Evolutionary conservation across 2,329 filamentous ascomycete species (phyloP), one percentile per base, ranked within the genome.

Genomic region (Incumbomyces delicatus): DNA sequence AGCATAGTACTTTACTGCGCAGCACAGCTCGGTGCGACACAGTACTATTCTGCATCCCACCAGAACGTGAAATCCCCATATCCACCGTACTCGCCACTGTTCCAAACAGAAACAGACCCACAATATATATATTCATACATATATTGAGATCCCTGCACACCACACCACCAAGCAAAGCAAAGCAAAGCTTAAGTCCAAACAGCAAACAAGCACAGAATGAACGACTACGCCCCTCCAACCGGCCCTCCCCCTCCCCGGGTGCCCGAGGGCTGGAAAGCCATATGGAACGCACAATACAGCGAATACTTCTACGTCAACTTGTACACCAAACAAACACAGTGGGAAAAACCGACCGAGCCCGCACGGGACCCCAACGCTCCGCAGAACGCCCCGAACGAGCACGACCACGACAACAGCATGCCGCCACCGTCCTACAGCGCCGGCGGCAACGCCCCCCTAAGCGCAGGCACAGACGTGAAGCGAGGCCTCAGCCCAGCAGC

Each of bases 291-390:
- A 0, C 81, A 92, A 60, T 95, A 95, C 71, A 83, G 83, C 60
- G 83, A 92, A 75, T 95, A 86, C 82, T 95, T 92, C 76, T 95
- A 85, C 69, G 85, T 95, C 50, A 92, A 95, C 69, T 78, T 85
- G 51, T 78, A 81, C 65, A 95, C 88, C 54, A 92, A 92, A 60
- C 76, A 84, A 61, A 94, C 89, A 4, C 85, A 90, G 74, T 95
- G 89, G 89, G 85, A 94, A 3, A 83, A 79, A 56, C 88, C 88
- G 14, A 86, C 80, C 32, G 74, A 74, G 44, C 81, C 85, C 36
- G 79, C 80, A 44, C 76, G 77, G 54, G 72, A 76, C 13, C 65
- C 73, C 6, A 64, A 65, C 46, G 36, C n/a, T n/a, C n/a, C n/a
- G n/a, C n/a, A n/a, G n/a, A n/a, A n/a, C n/a, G n/a, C n/a, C n/a